Conservation (phyloP, 345 rosid genomes). For the Syzygium jambos region DNA sequence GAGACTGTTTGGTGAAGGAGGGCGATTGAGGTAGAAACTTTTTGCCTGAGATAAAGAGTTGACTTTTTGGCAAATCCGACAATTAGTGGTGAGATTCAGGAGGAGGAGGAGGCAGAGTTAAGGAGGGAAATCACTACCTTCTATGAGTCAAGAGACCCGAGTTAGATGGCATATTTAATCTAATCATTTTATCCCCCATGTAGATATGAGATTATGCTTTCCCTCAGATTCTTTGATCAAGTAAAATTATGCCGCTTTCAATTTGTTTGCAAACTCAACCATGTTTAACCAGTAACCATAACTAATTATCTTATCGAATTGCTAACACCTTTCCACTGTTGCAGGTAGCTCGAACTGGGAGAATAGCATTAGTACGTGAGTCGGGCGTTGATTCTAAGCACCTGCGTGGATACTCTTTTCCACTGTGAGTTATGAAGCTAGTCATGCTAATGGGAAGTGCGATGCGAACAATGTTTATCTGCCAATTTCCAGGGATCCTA, state of each 20-base stretch:
- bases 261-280: neutral
- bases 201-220: neutral
- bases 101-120: neutral
- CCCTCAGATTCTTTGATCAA: neutral
- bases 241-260: neutral
- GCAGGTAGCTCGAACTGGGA: constrained; percentile 91
- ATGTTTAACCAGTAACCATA: neutral
- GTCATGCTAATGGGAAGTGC: neutral
- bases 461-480: neutral
- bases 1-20: neutral
- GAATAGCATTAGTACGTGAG: constrained; percentile 80
- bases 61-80: neutral
- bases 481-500: neutral
- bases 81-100: neutral
- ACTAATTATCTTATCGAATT: neutral
- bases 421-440: constrained; percentile 17
- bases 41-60: neutral
- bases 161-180: neutral
- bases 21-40: neutral
- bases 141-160: neutral
- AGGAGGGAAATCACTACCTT: neutral
- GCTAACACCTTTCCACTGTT: neutral
- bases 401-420: constrained; percentile 86
- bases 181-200: neutral
- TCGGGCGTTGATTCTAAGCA: constrained; percentile 83